phyloP scores from a whole-genome alignment of 371 early-diverging fungal species.

The Polyrhizophydium stewartii region DNA sequence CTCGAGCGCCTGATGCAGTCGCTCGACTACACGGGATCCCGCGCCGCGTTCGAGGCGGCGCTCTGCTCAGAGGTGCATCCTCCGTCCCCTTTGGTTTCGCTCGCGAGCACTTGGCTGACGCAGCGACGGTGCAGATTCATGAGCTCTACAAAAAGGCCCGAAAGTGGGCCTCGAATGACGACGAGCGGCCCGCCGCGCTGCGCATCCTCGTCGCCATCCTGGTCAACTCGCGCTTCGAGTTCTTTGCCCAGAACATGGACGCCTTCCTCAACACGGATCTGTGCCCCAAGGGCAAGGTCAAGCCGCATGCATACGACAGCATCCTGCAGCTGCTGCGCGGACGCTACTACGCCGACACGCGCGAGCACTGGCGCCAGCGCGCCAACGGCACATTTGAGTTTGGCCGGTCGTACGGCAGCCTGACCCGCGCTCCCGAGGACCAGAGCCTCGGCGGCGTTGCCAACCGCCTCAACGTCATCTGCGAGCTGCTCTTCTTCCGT shows the following conservation, averaged over 20 bases:
- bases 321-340: constrained; percentile 39
- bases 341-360: constrained; percentile 32
- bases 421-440: constrained; percentile 28
- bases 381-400: constrained; percentile 18
- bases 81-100: background rate
- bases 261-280: constrained; percentile 26
- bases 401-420: constrained; percentile 16
- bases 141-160: constrained; percentile 31
- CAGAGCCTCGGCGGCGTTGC: constrained; percentile 28
- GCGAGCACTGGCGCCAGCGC: constrained; percentile 9
- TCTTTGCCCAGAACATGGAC: constrained; percentile 28
- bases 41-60: constrained; percentile 1
- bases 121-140: constrained; percentile 21
- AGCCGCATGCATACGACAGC: constrained; percentile 30
- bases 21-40: constrained; percentile 21
- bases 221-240: constrained; percentile 31
- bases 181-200: constrained; percentile 25
- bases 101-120: too few relatives aligned
- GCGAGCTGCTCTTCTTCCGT: constrained; percentile 31
- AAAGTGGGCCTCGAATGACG: constrained; percentile 34
- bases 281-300: constrained; percentile 22
- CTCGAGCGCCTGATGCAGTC: constrained; percentile 40
- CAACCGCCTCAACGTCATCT: constrained; percentile 30
- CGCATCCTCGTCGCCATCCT: constrained; percentile 32
- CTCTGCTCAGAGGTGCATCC: constrained; percentile 8